These are phyloP conservation scores for Geotrichum aggregatum DNA, from an alignment of 1,139 yeast genomes.

Conservation along the genomic window DNA sequence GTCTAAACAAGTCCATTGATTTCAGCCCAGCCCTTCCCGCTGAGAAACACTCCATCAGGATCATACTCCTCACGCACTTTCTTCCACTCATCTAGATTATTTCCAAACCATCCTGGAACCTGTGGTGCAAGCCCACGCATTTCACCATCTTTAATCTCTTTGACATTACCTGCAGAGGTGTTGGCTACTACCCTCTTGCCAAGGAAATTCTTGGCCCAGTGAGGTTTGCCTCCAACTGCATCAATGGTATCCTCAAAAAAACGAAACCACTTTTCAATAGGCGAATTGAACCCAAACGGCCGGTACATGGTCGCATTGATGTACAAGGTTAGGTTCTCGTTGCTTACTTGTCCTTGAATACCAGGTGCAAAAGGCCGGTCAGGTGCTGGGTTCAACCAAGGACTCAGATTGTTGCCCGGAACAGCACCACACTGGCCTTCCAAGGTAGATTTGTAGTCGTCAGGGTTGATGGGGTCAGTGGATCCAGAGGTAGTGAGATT, in stretches of 20 bases:
- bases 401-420: slow-evolving; percentile 78
- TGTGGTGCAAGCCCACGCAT: slow-evolving; percentile 76
- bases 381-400: slow-evolving; percentile 79
- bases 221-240: slow-evolving; percentile 87
- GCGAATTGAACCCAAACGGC: slow-evolving; percentile 74
- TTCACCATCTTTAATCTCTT: slow-evolving; percentile 48
- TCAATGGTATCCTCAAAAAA: slow-evolving; percentile 74
- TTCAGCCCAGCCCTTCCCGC: slow-evolving; percentile 72
- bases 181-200: slow-evolving; percentile 43
- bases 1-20: slow-evolving; percentile 65
- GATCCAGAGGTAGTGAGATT: slow-evolving; percentile 54
- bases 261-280: slow-evolving; percentile 75
- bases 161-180: no score
- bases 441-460: slow-evolving; percentile 20
- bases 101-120: slow-evolving; percentile 77
- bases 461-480: slow-evolving; percentile 35
- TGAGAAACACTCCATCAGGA: slow-evolving; percentile 75
- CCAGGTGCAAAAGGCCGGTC: slow-evolving; percentile 49
- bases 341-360: slow-evolving; percentile 43
- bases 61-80: slow-evolving; percentile 62
- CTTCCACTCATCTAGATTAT: slow-evolving; percentile 58
- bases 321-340: slow-evolving; percentile 77
- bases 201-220: slow-evolving; percentile 97
- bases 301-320: slow-evolving; percentile 94
- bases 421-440: slow-evolving; percentile 55